Conservation (phyloP, 768 basidiomycete species). For the Kwoniella heveanensis region DNA sequence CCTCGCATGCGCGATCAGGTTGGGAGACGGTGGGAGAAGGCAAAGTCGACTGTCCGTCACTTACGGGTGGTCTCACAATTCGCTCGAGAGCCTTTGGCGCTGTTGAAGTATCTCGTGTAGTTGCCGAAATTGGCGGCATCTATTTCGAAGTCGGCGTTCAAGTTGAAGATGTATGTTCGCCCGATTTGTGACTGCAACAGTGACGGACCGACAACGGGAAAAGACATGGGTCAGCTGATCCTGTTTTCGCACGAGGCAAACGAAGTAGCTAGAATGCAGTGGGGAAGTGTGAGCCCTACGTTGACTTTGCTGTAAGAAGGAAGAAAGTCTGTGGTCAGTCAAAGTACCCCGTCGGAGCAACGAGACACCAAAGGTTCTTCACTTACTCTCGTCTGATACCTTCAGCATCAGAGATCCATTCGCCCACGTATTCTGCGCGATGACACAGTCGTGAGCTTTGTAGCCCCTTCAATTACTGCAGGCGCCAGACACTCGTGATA, state of each 20-base stretch:
- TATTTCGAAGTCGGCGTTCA: slow-evolving; percentile 15
- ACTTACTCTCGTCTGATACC: slow-evolving; percentile 20
- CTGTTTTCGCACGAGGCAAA: no score
- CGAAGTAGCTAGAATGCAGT: background rate
- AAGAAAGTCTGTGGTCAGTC: no score
- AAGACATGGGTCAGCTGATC: no score
- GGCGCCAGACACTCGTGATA: no score
- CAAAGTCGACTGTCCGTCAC: no score
- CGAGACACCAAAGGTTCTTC: background rate
- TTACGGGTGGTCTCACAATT: slow-evolving; percentile 12
- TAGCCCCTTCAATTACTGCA: no score
- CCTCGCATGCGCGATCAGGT: no score
- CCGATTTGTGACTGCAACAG: slow-evolving; percentile 15
- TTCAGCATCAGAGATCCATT: slow-evolving; percentile 14
- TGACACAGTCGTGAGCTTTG: background rate
- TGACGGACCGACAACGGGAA: background rate
- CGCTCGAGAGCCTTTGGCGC: slow-evolving; percentile 6
- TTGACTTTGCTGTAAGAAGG: background rate
- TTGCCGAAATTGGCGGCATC: slow-evolving; percentile 23
- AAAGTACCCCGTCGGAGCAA: no score
- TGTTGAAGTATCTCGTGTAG: slow-evolving; percentile 22
- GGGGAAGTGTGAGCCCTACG: background rate
- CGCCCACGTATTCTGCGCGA: slow-evolving; percentile 24
- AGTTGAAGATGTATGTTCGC: slow-evolving; percentile 18
- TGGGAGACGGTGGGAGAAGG: no score